These are phyloP conservation scores for Xylaria nigripes DNA, from an alignment of 495 filamentous ascomycete genomes.

Conservation along the genomic window DNA sequence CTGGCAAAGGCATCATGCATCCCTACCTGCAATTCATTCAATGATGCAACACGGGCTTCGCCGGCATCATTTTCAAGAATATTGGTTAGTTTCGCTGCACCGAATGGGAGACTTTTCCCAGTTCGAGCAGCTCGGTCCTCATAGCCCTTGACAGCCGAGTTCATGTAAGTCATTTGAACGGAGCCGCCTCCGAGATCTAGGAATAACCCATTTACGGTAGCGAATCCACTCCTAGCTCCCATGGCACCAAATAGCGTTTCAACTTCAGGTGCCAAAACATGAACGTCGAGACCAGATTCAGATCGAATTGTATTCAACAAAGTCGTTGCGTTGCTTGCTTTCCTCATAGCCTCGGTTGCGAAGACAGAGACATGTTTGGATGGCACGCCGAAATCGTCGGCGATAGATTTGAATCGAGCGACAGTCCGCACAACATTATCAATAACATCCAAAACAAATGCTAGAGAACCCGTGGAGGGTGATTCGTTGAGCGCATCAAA, in stretches of 20 bases:
- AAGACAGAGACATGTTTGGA: constrained; percentile 58
- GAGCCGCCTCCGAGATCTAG: constrained; percentile 89
- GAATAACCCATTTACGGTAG: constrained; percentile 53
- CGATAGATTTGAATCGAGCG: constrained; percentile 64
- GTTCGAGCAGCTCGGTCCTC: constrained; percentile 40
- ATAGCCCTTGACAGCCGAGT: constrained; percentile 40
- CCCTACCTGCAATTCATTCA: constrained; percentile 47
- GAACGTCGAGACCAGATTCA: constrained; percentile 55
- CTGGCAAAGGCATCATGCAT: constrained; percentile 57
- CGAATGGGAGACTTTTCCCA: constrained; percentile 64
- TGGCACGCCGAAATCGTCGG: constrained; percentile 60
- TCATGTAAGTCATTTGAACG: constrained; percentile 81
- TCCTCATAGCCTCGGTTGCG: constrained; percentile 83
- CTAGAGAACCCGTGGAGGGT: constrained; percentile 32
- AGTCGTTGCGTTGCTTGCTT: constrained; percentile 61
- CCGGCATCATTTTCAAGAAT: constrained; percentile 42
- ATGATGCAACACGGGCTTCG: constrained; percentile 39
- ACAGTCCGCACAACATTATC: constrained; percentile 53
- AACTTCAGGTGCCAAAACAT: constrained; percentile 66
- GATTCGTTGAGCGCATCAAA: constrained; percentile 67
- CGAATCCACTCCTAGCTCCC: constrained; percentile 72
- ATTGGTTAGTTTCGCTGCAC: constrained; percentile 70
- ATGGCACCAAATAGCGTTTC: constrained; percentile 78
- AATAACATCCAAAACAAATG: constrained; percentile 60
- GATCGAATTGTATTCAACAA: constrained; percentile 57